Evolutionary conservation across 352 stramenopile genomes (phyloP).

Genomic region (Phytophthora crassamura): DNA sequence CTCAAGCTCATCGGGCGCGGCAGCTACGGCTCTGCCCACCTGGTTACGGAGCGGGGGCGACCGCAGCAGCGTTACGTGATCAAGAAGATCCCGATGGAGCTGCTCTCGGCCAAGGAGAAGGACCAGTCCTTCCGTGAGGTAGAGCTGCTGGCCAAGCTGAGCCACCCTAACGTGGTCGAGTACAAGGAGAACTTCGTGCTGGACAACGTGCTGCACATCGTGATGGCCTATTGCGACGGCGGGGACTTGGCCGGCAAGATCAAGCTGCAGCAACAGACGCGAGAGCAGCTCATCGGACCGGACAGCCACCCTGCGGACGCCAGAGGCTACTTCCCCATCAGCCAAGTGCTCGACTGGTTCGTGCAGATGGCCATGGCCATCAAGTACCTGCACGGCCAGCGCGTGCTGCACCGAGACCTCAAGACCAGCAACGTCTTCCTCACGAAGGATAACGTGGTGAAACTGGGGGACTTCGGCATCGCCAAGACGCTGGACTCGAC

Average conservation of each 20-base stretch:
- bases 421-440: slow-evolving; percentile 96
- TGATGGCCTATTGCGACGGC: slow-evolving; percentile 96
- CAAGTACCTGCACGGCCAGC: slow-evolving; percentile 93
- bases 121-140: slow-evolving; percentile 86
- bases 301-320: slow-evolving; percentile 21
- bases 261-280: slow-evolving; percentile 49
- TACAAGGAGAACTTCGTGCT: slow-evolving; percentile 93
- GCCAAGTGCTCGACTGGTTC: slow-evolving; percentile 88
- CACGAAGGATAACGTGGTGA: slow-evolving; percentile 86
- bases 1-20: slow-evolving; percentile 77
- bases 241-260: slow-evolving; percentile 81
- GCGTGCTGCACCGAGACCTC: slow-evolving; percentile 93
- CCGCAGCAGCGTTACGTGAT: slow-evolving; percentile 67
- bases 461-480: slow-evolving; percentile 95
- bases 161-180: slow-evolving; percentile 95
- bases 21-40: slow-evolving; percentile 77
- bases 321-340: slow-evolving; percentile 61
- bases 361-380: slow-evolving; percentile 95
- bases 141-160: slow-evolving; percentile 90
- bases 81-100: slow-evolving; percentile 90
- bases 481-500: slow-evolving; percentile 86
- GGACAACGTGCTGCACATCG: slow-evolving; percentile 90
- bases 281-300: slow-evolving; percentile 32
- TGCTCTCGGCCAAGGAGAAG: slow-evolving; percentile 80
- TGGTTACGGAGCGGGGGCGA: slow-evolving; percentile 52